Evolutionary conservation across 345 rosid genomes (phyloP), one percentile per base, ranked within the genome.

Genomic region (Durio zibethinus): DNA sequence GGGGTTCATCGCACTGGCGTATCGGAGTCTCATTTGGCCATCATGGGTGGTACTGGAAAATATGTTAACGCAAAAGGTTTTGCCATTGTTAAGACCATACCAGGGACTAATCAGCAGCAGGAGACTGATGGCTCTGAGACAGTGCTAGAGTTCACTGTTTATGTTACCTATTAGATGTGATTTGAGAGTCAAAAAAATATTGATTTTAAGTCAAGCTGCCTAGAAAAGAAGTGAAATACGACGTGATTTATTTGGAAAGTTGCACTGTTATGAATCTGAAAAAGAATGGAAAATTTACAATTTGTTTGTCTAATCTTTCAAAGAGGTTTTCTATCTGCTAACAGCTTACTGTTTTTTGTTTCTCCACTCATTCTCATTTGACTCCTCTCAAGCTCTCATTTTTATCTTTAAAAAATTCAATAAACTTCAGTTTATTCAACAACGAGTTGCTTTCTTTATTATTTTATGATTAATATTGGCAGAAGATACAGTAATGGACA

Each of bases 11-110:
- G 86, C 69, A 90, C 90, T 1, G 93, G 88, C 2, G 90, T 78
- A 33, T 90, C 98, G 0, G 98, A 93, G 77, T 93, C 98, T 2
- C 97, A 90, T 82, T 78, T 93, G 57, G 89, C 94, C 3, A 78
- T 95, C 70, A 93, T 90, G 98, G 99, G 96, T 47, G 99, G 98
- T 14, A 94, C 97, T 0, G 97, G 99, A 14, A 92, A 89, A 79
- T 89, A 87, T 81, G 93, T 89, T 62, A 90, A 93, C 80, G 93
- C 93, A 2, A 83, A 84, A 70, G 99, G 96, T 0, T 90, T 74
- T 40, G 94, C 99, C 4, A 82, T 87, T 48, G 80, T 93, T 25
- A 90, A 93, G 84, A 90, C 94, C 6, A 83, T 89, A 74, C 86
- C 93, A 0, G 87, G 80, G 1, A 73, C 75, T 2, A 87, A 82